Evolutionary conservation across 352 stramenopile species (phyloP).

Genomic region (Phytopythium aichiense): DNA sequence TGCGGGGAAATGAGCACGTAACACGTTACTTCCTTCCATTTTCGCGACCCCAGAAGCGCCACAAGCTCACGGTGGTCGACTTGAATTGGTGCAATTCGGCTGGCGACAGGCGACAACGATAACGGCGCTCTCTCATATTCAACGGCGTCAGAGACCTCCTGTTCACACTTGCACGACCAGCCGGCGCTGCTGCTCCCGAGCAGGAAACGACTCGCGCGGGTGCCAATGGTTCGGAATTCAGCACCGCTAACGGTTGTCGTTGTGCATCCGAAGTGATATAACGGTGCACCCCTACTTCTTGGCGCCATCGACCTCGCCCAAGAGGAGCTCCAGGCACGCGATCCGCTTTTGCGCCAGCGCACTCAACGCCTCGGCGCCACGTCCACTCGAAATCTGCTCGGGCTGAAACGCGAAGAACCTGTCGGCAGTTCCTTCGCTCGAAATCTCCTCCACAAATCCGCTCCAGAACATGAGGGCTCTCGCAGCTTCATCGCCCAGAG

Average conservation of each 20-base stretch:
- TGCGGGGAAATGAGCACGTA: not conserved
- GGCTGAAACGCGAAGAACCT: conserved; percentile 40
- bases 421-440: conserved; percentile 18
- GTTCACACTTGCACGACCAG: not conserved
- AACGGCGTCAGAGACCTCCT: not conserved
- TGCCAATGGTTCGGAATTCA: not conserved
- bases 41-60: not conserved
- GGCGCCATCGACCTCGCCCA: conserved; percentile 11
- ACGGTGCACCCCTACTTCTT: not conserved
- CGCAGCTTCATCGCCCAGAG: conserved; percentile 13
- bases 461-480: conserved; percentile 46
- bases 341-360: conserved; percentile 27
- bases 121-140: not conserved
- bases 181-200: not conserved
- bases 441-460: conserved; percentile 29
- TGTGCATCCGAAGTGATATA: not conserved
- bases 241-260: not conserved
- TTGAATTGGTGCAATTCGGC: not conserved
- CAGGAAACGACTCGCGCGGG: not conserved
- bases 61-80: conserved; percentile 1
- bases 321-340: conserved; percentile 21
- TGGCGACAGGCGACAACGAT: not conserved
- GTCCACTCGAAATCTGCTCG: conserved; percentile 4
- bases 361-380: conserved; percentile 8
- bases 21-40: not conserved